These are phyloP conservation scores for Vitis cinerea DNA, from an alignment of 164 flowering plant species.

Conservation along the genomic window DNA sequence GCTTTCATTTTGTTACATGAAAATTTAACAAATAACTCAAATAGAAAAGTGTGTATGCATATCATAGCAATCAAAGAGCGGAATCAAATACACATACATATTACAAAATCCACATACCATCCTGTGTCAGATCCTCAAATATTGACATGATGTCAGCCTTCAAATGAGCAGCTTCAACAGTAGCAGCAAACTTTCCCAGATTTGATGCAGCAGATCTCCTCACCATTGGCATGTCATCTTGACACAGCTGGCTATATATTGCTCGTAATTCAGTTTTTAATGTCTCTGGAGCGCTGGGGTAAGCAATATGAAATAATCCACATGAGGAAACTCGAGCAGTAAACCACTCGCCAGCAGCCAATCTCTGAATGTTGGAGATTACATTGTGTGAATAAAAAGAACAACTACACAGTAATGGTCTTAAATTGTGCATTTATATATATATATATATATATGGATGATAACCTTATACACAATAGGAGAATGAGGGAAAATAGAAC, in stretches of 20 bases:
- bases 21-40: no score
- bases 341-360: slow-evolving; percentile 99
- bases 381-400: not conserved
- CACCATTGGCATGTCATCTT: slow-evolving; percentile 99
- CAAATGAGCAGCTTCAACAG: slow-evolving; percentile 79
- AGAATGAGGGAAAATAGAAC: not conserved
- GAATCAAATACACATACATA: not conserved
- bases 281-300: slow-evolving; percentile 85
- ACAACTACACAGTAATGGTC: not conserved
- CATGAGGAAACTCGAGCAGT: slow-evolving; percentile 97
- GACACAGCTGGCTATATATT: slow-evolving; percentile 83
- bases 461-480: not conserved
- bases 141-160: slow-evolving; percentile 85
- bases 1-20: no score
- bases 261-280: slow-evolving; percentile 74
- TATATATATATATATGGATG: not conserved
- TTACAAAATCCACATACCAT: slow-evolving; percentile 51
- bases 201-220: slow-evolving; percentile 96
- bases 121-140: slow-evolving; percentile 92
- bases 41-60: no score
- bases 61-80: not conserved
- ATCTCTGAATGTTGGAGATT: slow-evolving; percentile 49
- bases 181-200: slow-evolving; percentile 95
- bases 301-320: slow-evolving; percentile 94
- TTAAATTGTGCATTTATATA: not conserved